Percentiles rank a stretch among this genome's conserved stretches.
Conservation (phyloP, 1,139 yeast genomes). For the Candida albicans region DNA sequence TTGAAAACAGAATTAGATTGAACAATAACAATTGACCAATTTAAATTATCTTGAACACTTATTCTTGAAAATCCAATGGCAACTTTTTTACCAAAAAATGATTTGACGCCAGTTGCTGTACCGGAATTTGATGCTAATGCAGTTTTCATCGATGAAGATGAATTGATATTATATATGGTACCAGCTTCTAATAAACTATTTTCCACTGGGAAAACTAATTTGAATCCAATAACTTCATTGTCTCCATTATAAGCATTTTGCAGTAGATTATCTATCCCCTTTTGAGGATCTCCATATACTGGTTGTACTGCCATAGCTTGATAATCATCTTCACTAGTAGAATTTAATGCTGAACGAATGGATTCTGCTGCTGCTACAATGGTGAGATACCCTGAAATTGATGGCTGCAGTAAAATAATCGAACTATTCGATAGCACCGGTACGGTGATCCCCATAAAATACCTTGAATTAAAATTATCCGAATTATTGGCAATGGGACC, state of each 20-base stretch:
- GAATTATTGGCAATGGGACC: conserved; percentile 57
- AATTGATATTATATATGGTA: conserved; percentile 27
- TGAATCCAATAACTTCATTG: conserved; percentile 30
- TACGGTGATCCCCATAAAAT: conserved; percentile 58
- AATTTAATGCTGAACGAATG: conserved; percentile 49
- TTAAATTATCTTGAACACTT: conserved; percentile 35
- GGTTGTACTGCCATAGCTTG: conserved; percentile 36
- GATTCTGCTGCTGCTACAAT: conserved; percentile 60
- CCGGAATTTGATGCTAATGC: conserved; percentile 48
- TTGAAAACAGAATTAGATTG: conserved; percentile 61
- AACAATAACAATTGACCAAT: conserved; percentile 80
- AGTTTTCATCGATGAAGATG: conserved; percentile 36
- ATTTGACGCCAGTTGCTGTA: conserved; percentile 43
- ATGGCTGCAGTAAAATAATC: conserved; percentile 57
- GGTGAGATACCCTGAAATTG: conserved; percentile 71
- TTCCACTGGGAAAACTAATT: conserved; percentile 35
- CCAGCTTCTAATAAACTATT: conserved; percentile 21
- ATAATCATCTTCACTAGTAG: conserved; percentile 40
- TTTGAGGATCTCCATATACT: conserved; percentile 18
- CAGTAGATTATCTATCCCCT: conserved; percentile 14
- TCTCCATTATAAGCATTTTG: conserved; percentile 2
- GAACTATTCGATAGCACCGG: conserved; percentile 77
- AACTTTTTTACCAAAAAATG: conserved; percentile 43
- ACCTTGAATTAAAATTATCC: conserved; percentile 24
- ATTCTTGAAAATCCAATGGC: conserved; percentile 75